Base-by-base conservation (phyloP, 2,329 filamentous ascomycete genomes). In the Diaporthe sp. region DNA sequence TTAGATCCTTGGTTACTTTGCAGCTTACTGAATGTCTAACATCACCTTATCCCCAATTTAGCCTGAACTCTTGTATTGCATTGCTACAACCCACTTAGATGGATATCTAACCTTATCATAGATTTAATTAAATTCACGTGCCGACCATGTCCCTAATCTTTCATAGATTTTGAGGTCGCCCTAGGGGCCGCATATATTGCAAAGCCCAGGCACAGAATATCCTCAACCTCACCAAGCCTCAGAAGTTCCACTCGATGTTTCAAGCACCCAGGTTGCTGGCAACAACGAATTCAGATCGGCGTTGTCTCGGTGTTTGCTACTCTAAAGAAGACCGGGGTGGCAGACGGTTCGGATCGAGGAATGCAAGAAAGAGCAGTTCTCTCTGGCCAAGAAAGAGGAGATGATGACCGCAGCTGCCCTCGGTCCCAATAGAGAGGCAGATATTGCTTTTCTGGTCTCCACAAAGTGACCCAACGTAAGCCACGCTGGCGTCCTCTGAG, bases 341-440 rank as follows among this genome's bases (percentile, higher is more conserved):
- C 17, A 28, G 31, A 31, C 46, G 19, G 28, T 9, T 42, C 46
- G 39, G 28, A 22, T 19, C 34, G 46, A 68, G 46, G 6, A 19
- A 53, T 53, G 65, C 10, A 15, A 37, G 44, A 37, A 13, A 37
- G 28, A 37, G 65, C 46, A 25, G 15, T 39, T 22, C 46, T 53
- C 19, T 10, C 3, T 68, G 65, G 46, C 46, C 46, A 25, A 53
- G 31, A 37, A 37, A 9, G 46, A 53, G 46, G 46, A 39, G 28
- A 53, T 25, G 65, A 68, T 68, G 65, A 68, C 65, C 44, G 46
- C 65, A 68, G 65, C 46, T 53, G 34, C 65, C 31, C 22, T 15
- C 46, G 53, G 19, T 31, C 19, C 46, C 65, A 68, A 68, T 53
- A 68, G 31, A 51, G 65, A 42, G 3, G 15, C 22, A 42, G 12